Evolutionary conservation across 306 rosid genomes (phyloP).

Genomic region (Dalbergia cultrata): DNA sequence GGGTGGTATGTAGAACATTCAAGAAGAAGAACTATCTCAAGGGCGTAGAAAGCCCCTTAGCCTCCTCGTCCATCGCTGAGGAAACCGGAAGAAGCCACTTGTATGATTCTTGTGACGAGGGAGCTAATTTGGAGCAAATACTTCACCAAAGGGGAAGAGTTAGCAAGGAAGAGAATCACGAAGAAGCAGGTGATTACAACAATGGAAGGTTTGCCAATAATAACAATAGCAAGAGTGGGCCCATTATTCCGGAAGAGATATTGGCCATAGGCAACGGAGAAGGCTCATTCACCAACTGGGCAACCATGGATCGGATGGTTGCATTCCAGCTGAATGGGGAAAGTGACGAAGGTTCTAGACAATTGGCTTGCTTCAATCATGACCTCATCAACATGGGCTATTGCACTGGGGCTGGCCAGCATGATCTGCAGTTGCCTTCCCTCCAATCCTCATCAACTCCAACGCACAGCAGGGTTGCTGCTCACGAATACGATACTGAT

Average conservation of each 20-base stretch:
- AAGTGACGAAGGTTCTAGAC: conserved; percentile 55
- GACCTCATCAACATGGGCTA: conserved; percentile 55
- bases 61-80: conserved; percentile 36
- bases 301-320: conserved; percentile 76
- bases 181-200: conserved; percentile 14
- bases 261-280: conserved; percentile 37
- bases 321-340: conserved; percentile 88
- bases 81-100: conserved; percentile 57
- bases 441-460: conserved; percentile 62
- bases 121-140: conserved; percentile 78
- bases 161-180: conserved; percentile 71
- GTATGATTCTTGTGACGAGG: conserved; percentile 68
- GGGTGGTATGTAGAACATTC: conserved; percentile 97
- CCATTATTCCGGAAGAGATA: conserved; percentile 32
- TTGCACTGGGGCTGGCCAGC: conserved; percentile 32
- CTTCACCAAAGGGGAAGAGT: conserved; percentile 66
- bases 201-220: conserved; percentile 39
- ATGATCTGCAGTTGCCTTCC: conserved; percentile 61
- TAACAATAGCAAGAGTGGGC: conserved; percentile 18
- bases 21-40: conserved; percentile 86
- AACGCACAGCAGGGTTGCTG: not conserved
- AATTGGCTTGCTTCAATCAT: conserved; percentile 54
- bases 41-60: conserved; percentile 70
- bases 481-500: not conserved
- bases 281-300: conserved; percentile 66